Percentiles rank a stretch among this genome's conserved stretches.
phyloP scores from a whole-genome alignment of 129 eudicot genomes.

The Escallonia herrerae region DNA sequence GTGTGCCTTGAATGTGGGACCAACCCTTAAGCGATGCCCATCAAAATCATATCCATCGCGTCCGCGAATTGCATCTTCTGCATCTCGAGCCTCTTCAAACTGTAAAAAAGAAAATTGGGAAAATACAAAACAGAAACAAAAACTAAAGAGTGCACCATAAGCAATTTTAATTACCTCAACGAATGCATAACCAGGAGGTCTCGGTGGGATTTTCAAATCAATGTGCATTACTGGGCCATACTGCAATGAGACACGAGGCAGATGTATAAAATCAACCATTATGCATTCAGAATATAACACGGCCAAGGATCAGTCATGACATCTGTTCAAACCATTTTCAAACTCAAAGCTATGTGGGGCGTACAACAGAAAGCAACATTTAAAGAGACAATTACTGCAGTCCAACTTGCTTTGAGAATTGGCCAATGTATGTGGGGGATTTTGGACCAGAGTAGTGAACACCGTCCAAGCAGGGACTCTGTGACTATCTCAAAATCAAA shows the following conservation, averaged over 20 bases:
- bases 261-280: not conserved
- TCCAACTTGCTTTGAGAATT: no score
- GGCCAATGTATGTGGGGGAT: no score
- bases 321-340: not conserved
- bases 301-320: no score
- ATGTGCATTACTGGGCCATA: conserved; percentile 88
- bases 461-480: no score
- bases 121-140: not conserved
- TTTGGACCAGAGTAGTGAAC: no score
- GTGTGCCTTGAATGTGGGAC: conserved; percentile 23
- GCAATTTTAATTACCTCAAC: conserved; percentile 59
- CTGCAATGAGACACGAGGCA: conserved; percentile 30
- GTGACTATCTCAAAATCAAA: no score
- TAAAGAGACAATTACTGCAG: no score
- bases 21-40: conserved; percentile 79
- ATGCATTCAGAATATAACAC: no score
- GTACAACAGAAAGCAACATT: not conserved
- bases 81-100: conserved; percentile 96
- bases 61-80: conserved; percentile 89
- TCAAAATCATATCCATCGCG: conserved; percentile 97
- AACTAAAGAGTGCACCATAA: not conserved
- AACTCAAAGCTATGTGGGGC: not conserved
- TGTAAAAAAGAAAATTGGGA: conserved; percentile 7
- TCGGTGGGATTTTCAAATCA: conserved; percentile 90
- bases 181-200: conserved; percentile 97